Percentiles rank a stretch among this genome's conserved stretches.
phyloP scores from a whole-genome alignment of 805 yeast genomes.

The Kazachstania psychrophila region DNA sequence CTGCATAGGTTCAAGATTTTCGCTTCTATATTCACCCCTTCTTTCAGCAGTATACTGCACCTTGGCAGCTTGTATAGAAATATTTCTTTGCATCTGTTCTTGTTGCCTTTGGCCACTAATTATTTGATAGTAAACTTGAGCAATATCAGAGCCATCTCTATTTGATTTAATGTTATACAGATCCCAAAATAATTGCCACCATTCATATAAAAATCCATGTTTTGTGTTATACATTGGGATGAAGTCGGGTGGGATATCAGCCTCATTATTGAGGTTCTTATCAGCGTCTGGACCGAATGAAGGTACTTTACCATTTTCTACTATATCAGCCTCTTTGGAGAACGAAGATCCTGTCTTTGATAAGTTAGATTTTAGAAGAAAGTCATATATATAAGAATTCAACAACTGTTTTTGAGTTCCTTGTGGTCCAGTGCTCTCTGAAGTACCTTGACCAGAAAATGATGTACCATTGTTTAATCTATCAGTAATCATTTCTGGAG shows the following conservation, averaged over 20 bases:
- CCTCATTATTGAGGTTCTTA: too few relatives aligned
- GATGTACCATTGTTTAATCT: too few relatives aligned
- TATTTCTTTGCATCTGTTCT: constrained; percentile 46
- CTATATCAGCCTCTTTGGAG: constrained; percentile 64
- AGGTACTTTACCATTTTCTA: constrained; percentile 11
- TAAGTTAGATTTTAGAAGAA: constrained; percentile 63
- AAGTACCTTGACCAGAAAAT: too few relatives aligned
- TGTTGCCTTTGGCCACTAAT: constrained; percentile 42
- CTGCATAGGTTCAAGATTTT: constrained; percentile 23
- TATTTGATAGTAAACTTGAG: constrained; percentile 62
- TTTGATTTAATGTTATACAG: constrained; percentile 73
- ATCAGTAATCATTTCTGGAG: too few relatives aligned
- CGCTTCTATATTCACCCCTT: constrained; percentile 30
- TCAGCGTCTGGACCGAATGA: background rate
- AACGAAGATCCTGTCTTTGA: constrained; percentile 66
- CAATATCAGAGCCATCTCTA: constrained; percentile 51
- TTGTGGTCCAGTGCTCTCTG: background rate
- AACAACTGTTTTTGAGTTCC: constrained; percentile 39
- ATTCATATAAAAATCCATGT: constrained; percentile 77
- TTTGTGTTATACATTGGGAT: constrained; percentile 55
- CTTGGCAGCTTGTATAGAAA: constrained; percentile 37
- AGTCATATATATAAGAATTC: constrained; percentile 82
- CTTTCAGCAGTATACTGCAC: constrained; percentile 36
- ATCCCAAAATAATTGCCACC: constrained; percentile 98
- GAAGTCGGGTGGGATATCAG: constrained; percentile 30